Evolutionary conservation across 2,329 filamentous ascomycete genomes (phyloP).

Genomic region (Aureobasidium sp.): DNA sequence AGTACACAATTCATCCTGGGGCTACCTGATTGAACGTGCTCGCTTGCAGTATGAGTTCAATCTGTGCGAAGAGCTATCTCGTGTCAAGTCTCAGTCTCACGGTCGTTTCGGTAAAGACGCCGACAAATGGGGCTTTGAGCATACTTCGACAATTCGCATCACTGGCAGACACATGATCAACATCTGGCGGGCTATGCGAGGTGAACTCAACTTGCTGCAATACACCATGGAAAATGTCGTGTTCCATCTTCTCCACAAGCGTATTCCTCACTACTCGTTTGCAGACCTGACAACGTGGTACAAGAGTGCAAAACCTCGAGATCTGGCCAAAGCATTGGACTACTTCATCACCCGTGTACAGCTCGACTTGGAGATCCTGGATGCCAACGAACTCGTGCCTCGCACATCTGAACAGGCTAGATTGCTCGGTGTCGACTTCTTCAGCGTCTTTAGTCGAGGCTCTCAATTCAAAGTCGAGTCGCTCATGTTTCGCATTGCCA

Average conservation of each 20-base stretch:
- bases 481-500: constrained; percentile 96
- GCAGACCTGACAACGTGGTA: constrained; percentile 79
- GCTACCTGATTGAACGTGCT: constrained; percentile 87
- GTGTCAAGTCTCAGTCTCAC: constrained; percentile 77
- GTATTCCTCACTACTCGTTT: constrained; percentile 82
- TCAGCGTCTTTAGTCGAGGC: constrained; percentile 87
- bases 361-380: constrained; percentile 83
- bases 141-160: constrained; percentile 84
- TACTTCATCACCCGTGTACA: constrained; percentile 72
- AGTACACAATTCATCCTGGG: constrained; percentile 90
- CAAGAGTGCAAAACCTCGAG: constrained; percentile 56
- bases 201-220: constrained; percentile 84
- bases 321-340: constrained; percentile 66
- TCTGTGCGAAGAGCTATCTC: constrained; percentile 82
- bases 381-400: constrained; percentile 79
- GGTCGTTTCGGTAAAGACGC: constrained; percentile 79
- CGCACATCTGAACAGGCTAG: constrained; percentile 92
- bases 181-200: constrained; percentile 90
- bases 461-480: constrained; percentile 99
- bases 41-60: constrained; percentile 81
- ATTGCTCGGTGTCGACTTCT: constrained; percentile 90
- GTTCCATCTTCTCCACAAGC: constrained; percentile 79
- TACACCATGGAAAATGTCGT: constrained; percentile 96
- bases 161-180: constrained; percentile 96
- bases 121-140: constrained; percentile 89